phyloP scores from a whole-genome alignment of 106 monocot species.

The Dioscorea zingiberensis region DNA sequence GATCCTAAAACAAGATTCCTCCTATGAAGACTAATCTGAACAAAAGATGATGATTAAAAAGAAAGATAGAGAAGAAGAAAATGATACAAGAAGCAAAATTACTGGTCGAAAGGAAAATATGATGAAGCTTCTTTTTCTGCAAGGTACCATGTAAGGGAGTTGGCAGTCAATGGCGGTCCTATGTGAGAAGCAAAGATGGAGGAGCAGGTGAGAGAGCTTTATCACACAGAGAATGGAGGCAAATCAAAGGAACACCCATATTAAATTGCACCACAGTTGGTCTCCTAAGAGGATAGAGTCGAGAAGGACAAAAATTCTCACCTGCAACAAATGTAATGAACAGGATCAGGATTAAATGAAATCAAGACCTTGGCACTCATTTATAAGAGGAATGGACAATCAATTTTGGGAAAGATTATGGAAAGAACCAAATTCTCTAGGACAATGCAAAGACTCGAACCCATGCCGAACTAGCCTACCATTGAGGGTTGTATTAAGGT shows the following conservation, averaged over 20 bases:
- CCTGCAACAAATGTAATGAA: constrained; percentile 29
- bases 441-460: constrained; percentile 26
- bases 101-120: too few species aligned
- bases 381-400: background rate
- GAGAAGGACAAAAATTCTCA: constrained; percentile 82
- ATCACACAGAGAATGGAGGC: too few species aligned
- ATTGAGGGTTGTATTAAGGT: constrained; percentile 90
- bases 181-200: too few species aligned
- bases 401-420: background rate
- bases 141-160: too few species aligned
- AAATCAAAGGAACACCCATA: background rate
- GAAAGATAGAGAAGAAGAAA: too few species aligned
- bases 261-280: constrained; percentile 34
- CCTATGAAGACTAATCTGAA: constrained; percentile 64
- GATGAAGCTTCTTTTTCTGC: too few species aligned
- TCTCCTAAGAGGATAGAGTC: constrained; percentile 88
- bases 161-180: too few species aligned
- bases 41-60: too few species aligned
- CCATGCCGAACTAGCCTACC: constrained; percentile 26
- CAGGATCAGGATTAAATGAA: background rate
- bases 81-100: too few species aligned
- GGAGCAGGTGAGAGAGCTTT: too few species aligned
- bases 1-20: constrained; percentile 86
- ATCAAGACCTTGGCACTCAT: background rate
- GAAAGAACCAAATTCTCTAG: constrained; percentile 76